Evolutionary conservation across 2,329 filamentous ascomycete genomes (phyloP).

Genomic region (Hymenoscyphus fructigenus): DNA sequence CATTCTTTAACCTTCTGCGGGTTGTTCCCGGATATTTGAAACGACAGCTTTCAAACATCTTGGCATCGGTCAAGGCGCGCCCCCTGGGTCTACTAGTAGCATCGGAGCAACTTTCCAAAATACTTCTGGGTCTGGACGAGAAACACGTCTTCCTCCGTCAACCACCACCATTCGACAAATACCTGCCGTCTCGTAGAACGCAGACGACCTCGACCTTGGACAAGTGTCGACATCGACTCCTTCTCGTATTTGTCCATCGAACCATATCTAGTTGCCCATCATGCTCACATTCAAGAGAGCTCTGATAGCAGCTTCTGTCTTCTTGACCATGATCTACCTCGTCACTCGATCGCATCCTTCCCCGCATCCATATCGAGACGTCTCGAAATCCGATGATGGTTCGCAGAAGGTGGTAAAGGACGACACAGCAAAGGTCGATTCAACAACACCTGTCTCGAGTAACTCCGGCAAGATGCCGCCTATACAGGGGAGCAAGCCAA

Average conservation of each 20-base stretch:
- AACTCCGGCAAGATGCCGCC: conserved; percentile 7
- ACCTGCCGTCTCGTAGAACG: neutral
- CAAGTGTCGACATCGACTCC: conserved; percentile 2
- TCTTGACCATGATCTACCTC: conserved; percentile 69
- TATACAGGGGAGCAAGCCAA: conserved; percentile 15
- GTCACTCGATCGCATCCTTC: conserved; percentile 59
- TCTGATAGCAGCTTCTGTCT: conserved; percentile 66
- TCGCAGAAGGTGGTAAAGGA: conserved; percentile 9
- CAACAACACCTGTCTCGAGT: conserved; percentile 20
- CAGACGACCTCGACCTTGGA: neutral
- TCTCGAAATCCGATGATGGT: neutral
- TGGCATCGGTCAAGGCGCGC: conserved; percentile 2
- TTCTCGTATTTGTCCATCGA: neutral
- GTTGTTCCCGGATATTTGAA: neutral
- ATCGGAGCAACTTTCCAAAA: neutral
- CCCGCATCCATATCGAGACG: conserved; percentile 12
- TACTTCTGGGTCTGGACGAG: neutral
- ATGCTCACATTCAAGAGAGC: conserved; percentile 83
- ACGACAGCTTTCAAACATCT: neutral
- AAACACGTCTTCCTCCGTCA: neutral
- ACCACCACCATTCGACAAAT: neutral
- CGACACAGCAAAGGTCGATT: conserved; percentile 16
- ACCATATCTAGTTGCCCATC: conserved; percentile 28
- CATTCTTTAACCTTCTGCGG: neutral
- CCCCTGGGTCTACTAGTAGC: neutral